Percentiles rank a stretch among this genome's conserved stretches.
phyloP scores from a whole-genome alignment of 176 grass and related monocot genomes.

The Elaeis guineensis region DNA sequence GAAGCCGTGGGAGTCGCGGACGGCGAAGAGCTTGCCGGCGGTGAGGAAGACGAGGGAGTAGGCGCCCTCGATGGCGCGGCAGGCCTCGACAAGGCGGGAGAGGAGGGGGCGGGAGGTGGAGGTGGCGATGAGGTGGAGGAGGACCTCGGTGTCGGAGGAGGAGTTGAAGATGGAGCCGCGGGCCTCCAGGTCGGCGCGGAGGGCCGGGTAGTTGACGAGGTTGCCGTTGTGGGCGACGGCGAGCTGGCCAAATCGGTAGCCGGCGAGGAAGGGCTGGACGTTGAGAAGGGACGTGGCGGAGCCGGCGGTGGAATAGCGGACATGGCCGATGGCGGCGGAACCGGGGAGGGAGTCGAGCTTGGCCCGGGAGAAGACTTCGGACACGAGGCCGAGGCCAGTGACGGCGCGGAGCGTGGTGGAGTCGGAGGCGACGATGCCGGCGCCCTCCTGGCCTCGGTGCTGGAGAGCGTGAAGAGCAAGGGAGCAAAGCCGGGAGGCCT shows the following conservation, averaged over 20 bases:
- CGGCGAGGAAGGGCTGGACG: constrained; percentile 88
- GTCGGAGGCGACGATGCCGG: constrained; percentile 48
- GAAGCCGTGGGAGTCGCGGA: constrained; percentile 80
- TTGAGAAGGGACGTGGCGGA: constrained; percentile 35
- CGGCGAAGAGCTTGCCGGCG: constrained; percentile 63
- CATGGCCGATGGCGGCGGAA: constrained; percentile 57
- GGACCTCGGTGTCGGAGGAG: constrained; percentile 91
- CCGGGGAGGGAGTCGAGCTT: constrained; percentile 49
- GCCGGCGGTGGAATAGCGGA: constrained; percentile 81
- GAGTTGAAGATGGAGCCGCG: constrained; percentile 90
- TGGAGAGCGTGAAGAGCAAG: constrained; percentile 81
- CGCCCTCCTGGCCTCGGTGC: constrained; percentile 86
- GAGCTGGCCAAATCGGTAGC: constrained; percentile 72
- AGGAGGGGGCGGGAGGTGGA: constrained; percentile 68
- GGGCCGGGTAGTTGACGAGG: constrained; percentile 61
- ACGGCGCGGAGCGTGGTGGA: constrained; percentile 35
- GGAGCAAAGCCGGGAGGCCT: constrained; percentile 62
- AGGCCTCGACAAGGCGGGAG: constrained; percentile 62
- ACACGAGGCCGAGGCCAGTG: constrained; percentile 69
- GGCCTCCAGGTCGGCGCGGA: constrained; percentile 56
- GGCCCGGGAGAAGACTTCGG: constrained; percentile 53
- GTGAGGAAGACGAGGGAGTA: constrained; percentile 92
- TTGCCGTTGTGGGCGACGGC: constrained; percentile 89
- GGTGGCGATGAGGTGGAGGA: constrained; percentile 87
- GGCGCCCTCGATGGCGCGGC: constrained; percentile 61